A percentile compares a stretch with the other conserved stretches of the same genome.
Conservation (phyloP, 2,329 filamentous ascomycete genomes). For the Colletotrichum tropicicola region DNA sequence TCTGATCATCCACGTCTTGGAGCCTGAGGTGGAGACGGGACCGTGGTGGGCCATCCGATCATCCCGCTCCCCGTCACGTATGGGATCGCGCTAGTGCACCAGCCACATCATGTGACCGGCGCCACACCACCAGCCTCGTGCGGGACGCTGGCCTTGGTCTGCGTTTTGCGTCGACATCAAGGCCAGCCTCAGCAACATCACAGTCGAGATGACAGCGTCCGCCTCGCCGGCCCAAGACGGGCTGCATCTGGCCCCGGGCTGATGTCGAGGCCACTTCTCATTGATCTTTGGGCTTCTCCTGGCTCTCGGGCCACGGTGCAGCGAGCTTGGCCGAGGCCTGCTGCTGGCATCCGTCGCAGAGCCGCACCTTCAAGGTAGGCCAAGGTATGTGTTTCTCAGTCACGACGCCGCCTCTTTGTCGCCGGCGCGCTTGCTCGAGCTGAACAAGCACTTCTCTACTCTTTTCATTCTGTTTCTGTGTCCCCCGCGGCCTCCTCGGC, state of each 20-base stretch:
- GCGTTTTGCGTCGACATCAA: conserved; percentile 30
- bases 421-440: background rate
- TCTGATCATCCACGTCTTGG: background rate
- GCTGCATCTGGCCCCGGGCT: background rate
- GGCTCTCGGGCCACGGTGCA: background rate
- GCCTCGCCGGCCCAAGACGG: conserved; percentile 1
- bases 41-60: background rate
- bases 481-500: background rate
- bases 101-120: conserved; percentile 12
- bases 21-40: background rate
- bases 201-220: conserved; percentile 17
- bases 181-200: conserved; percentile 26
- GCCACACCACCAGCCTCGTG: conserved; percentile 30
- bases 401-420: background rate
- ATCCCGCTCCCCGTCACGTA: background rate
- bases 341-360: conserved; percentile 27
- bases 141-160: conserved; percentile 29
- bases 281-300: background rate
- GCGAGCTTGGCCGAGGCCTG: conserved; percentile 11
- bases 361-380: conserved; percentile 25
- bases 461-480: background rate
- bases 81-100: background rate
- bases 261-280: background rate
- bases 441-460: background rate
- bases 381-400: conserved; percentile 26